A percentile compares a stretch with the other conserved stretches of the same genome.
Conservation (phyloP, 2,329 filamentous ascomycete genomes). For the Diaporthe sp. region DNA sequence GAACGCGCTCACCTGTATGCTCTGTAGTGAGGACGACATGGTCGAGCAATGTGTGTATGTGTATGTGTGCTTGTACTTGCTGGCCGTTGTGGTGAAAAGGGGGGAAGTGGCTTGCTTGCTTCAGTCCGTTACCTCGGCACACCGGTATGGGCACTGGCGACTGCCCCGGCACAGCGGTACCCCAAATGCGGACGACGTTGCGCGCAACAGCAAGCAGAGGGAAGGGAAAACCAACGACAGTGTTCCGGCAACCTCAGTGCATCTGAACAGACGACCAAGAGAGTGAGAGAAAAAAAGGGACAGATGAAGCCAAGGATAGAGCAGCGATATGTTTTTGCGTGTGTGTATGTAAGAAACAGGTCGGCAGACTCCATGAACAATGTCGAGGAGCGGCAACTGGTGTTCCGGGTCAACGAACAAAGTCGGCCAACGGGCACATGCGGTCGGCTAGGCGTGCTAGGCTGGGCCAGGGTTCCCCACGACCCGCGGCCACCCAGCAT, state of each 20-base stretch:
- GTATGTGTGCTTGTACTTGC: neutral
- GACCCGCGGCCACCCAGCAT: slow-evolving; percentile 12
- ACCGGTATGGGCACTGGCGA: slow-evolving; percentile 13
- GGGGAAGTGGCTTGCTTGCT: neutral
- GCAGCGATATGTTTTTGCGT: neutral
- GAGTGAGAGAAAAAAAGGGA: neutral
- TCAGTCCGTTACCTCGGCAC: slow-evolving; percentile 35
- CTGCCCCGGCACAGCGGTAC: slow-evolving; percentile 22
- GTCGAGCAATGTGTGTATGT: neutral
- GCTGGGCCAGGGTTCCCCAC: slow-evolving; percentile 17
- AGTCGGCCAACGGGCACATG: slow-evolving; percentile 25
- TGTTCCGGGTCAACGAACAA: slow-evolving; percentile 7
- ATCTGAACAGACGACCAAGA: neutral
- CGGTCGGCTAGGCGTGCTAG: slow-evolving; percentile 8
- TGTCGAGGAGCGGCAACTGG: slow-evolving; percentile 7
- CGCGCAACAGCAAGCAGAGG: neutral
- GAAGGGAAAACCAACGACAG: neutral
- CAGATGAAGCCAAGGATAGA: neutral
- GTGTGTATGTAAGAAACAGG: neutral
- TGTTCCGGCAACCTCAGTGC: neutral
- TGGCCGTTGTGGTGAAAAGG: neutral
- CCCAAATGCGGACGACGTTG: slow-evolving; percentile 10
- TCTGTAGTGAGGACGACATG: slow-evolving; percentile 39
- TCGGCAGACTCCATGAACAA: neutral
- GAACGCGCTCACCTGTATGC: slow-evolving; percentile 35